Conservation (phyloP, 2,329 filamentous ascomycete species). For the Rutstroemia sp. region DNA sequence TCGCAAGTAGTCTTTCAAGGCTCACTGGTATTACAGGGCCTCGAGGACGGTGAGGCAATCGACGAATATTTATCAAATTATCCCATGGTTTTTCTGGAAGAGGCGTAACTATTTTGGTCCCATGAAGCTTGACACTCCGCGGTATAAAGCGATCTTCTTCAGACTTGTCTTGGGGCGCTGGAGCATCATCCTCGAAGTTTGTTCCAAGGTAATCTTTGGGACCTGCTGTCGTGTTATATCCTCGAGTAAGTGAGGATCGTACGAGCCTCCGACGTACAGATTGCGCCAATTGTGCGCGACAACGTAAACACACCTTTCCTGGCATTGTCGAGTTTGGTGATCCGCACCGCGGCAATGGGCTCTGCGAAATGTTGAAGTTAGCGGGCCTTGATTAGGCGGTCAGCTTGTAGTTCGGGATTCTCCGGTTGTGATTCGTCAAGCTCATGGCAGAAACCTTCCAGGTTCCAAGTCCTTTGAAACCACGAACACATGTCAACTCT, state of each 20-base stretch:
- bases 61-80: not conserved
- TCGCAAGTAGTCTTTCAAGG: conserved; percentile 46
- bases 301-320: conserved; percentile 14
- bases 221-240: not conserved
- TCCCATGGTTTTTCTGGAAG: conserved; percentile 2
- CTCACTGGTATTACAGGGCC: conserved; percentile 8
- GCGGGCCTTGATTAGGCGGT: not conserved
- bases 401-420: not conserved
- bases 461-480: not conserved
- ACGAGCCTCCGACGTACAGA: too few relatives aligned
- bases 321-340: not conserved
- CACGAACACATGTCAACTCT: conserved; percentile 9
- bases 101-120: not conserved
- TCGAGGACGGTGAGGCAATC: not conserved
- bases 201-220: not conserved
- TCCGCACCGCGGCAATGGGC: too few relatives aligned
- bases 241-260: not conserved
- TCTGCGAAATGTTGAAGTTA: too few relatives aligned
- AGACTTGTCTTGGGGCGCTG: not conserved
- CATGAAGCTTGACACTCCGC: conserved; percentile 3
- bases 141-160: not conserved
- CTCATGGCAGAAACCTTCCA: too few relatives aligned
- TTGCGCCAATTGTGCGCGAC: conserved; percentile 12
- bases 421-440: too few relatives aligned
- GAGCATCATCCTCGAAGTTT: not conserved